phyloP scores from a whole-genome alignment of 257 asterid genomes.

The Forsythia suspensa region DNA sequence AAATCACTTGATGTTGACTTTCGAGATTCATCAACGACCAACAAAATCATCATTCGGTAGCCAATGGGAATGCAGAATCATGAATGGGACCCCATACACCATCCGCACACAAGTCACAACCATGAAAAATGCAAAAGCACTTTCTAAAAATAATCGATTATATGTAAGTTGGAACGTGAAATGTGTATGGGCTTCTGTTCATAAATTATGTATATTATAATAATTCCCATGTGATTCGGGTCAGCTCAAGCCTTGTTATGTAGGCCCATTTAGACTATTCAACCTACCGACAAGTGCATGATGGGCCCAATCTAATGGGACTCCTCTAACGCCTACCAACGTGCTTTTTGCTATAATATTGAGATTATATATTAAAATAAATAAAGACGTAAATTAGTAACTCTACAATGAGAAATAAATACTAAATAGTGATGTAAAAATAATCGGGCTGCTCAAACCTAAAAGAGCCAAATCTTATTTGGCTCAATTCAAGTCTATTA shows the following conservation, averaged over 20 bases:
- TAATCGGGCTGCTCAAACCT: too few species aligned
- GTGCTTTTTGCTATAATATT: too few species aligned
- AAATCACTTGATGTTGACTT: not conserved
- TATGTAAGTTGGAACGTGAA: slow-evolving; percentile 5
- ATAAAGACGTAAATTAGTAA: too few species aligned
- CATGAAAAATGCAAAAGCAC: not conserved
- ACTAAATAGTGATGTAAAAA: too few species aligned
- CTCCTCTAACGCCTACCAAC: not conserved
- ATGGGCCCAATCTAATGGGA: slow-evolving; percentile 6
- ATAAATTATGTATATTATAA: slow-evolving; percentile 1
- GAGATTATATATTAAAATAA: too few species aligned
- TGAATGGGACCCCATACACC: not conserved
- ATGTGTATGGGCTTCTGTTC: slow-evolving; percentile 11
- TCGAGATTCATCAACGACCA: not conserved
- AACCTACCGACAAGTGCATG: slow-evolving; percentile 11
- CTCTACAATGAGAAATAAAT: too few species aligned
- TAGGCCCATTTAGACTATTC: not conserved
- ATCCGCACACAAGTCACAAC: not conserved
- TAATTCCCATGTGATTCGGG: slow-evolving; percentile 22
- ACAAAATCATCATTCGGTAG: not conserved
- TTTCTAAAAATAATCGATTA: slow-evolving; percentile 5
- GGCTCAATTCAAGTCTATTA: not conserved
- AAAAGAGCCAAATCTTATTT: too few species aligned
- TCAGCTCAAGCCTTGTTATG: slow-evolving; percentile 3
- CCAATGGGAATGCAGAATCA: not conserved